Conservation (phyloP, 495 filamentous ascomycete species). For the Aspergillus nanangensis region DNA sequence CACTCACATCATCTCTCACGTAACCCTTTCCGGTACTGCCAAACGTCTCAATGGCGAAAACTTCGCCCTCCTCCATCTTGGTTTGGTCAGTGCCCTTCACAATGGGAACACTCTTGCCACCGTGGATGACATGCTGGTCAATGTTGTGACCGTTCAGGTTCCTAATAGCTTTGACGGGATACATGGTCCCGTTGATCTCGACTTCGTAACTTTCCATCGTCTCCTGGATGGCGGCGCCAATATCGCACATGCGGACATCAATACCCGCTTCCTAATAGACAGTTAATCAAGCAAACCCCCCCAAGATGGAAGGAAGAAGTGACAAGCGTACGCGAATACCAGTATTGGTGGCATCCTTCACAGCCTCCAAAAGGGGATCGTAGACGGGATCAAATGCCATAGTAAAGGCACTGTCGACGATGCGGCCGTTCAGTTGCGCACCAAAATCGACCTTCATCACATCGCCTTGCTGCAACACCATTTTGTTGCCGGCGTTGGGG, state of each 20-base stretch:
- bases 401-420: constrained; percentile 92
- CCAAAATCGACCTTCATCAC: constrained; percentile 95
- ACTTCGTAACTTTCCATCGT: constrained; percentile 88
- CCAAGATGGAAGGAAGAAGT: too few species aligned
- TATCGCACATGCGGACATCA: constrained; percentile 72
- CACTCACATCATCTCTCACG: constrained; percentile 69
- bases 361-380: constrained; percentile 75
- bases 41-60: constrained; percentile 92
- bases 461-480: constrained; percentile 71
- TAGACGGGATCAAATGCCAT: constrained; percentile 83
- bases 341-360: constrained; percentile 82
- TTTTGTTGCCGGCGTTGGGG: constrained; percentile 88
- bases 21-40: constrained; percentile 87
- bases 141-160: constrained; percentile 92
- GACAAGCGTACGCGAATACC: constrained; percentile 55
- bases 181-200: constrained; percentile 68
- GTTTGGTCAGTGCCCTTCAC: constrained; percentile 75
- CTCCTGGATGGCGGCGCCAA: constrained; percentile 76
- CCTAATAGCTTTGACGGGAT: constrained; percentile 80
- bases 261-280: constrained; percentile 78
- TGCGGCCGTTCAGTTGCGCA: constrained; percentile 84
- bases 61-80: constrained; percentile 93
- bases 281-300: too few species aligned
- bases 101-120: constrained; percentile 84
- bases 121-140: constrained; percentile 80